A percentile compares a stretch with the other conserved stretches of the same genome.
phyloP scores from a whole-genome alignment of 352 stramenopile genomes.

The Phytophthora lateralis region DNA sequence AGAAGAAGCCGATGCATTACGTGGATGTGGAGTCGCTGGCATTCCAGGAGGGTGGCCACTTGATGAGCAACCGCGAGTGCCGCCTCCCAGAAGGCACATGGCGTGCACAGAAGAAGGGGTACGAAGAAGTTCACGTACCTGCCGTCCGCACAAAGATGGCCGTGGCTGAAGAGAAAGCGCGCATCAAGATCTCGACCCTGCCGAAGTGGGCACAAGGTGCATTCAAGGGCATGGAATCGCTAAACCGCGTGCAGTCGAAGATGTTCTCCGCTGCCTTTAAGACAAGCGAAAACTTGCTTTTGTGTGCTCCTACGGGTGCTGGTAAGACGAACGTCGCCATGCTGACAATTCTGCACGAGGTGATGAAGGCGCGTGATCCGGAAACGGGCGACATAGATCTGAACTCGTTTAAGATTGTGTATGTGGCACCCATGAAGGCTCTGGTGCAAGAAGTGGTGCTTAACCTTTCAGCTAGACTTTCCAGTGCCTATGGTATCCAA shows the following conservation, averaged over 20 bases:
- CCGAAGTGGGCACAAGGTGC: constrained; percentile 95
- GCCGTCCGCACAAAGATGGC: constrained; percentile 89
- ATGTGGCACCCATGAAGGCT: constrained; percentile 99
- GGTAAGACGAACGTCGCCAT: constrained; percentile 99
- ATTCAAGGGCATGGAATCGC: constrained; percentile 97
- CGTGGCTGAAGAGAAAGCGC: constrained; percentile 71
- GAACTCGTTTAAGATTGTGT: constrained; percentile 99
- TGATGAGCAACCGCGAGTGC: constrained; percentile 99
- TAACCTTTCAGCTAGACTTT: constrained; percentile 96
- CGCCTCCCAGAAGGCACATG: constrained; percentile 96
- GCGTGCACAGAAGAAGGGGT: constrained; percentile 97
- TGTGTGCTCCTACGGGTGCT: constrained; percentile 98
- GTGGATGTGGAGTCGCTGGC: constrained; percentile 95
- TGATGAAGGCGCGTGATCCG: constrained; percentile 92
- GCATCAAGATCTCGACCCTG: constrained; percentile 92
- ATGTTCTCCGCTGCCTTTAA: constrained; percentile 94
- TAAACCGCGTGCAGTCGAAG: constrained; percentile 99
- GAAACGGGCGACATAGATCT: constrained; percentile 92
- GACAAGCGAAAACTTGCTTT: constrained; percentile 96
- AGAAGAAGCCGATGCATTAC: constrained; percentile 81
- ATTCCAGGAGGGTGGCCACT: constrained; percentile 95
- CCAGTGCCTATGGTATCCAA: constrained; percentile 91
- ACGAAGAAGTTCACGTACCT: constrained; percentile 99
- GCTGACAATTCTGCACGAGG: constrained; percentile 98
- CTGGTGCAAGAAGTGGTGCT: constrained; percentile 99